These are phyloP conservation scores for Microdochium paspali DNA, from an alignment of 2,329 filamentous ascomycete genomes.

Conservation along the genomic window DNA sequence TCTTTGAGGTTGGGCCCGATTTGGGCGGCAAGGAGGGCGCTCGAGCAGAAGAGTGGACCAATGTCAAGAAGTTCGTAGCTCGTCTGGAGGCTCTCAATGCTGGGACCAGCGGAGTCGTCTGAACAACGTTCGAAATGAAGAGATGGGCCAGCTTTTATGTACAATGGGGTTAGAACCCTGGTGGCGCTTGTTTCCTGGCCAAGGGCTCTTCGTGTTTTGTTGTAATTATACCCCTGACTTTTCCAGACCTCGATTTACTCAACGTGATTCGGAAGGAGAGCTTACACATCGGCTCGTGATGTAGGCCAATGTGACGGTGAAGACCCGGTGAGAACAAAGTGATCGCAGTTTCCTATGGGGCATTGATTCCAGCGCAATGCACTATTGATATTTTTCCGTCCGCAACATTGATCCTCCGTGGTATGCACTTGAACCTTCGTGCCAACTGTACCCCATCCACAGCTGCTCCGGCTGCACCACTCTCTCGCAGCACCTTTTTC, in stretches of 20 bases:
- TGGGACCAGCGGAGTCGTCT: background rate
- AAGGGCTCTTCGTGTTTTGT: background rate
- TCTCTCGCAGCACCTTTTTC: too few species aligned
- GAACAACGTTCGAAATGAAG: background rate
- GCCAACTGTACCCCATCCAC: too few species aligned
- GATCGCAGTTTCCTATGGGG: background rate
- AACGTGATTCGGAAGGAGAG: background rate
- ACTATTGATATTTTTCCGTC: too few species aligned
- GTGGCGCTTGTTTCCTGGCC: background rate
- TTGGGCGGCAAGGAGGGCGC: constrained; percentile 77
- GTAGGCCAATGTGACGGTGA: background rate
- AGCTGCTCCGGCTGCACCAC: too few species aligned
- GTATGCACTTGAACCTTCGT: too few species aligned
- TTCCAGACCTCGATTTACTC: background rate
- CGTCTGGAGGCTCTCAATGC: constrained; percentile 51
- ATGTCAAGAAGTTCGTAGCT: constrained; percentile 80
- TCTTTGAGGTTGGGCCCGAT: constrained; percentile 83
- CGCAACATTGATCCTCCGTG: too few species aligned
- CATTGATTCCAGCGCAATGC: too few species aligned
- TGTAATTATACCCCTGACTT: background rate
- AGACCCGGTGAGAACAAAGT: background rate
- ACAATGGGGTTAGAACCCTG: background rate
- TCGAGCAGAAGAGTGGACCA: constrained; percentile 84
- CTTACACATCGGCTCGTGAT: background rate
- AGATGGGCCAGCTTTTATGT: background rate